These are phyloP conservation scores for Akanthomyces muscarius DNA, from an alignment of 2,329 filamentous ascomycete genomes.

Conservation along the genomic window DNA sequence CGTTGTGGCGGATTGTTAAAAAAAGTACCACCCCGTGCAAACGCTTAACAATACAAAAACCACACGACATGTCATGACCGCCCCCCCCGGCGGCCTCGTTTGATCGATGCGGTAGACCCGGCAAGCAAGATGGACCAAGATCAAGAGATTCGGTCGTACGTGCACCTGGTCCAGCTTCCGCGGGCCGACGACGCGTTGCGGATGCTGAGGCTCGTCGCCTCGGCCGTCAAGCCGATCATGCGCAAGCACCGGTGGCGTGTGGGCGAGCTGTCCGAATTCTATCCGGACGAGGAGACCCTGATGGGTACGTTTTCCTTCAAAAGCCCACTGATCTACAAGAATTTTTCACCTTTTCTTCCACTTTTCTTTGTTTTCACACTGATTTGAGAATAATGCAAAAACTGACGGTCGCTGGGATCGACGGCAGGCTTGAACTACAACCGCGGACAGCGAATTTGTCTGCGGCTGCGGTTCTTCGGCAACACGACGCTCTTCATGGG, in stretches of 20 bases:
- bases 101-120: neutral
- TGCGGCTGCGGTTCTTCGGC: slow-evolving; percentile 73
- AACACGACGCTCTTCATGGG: slow-evolving; percentile 75
- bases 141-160: slow-evolving; percentile 43
- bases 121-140: slow-evolving; percentile 40
- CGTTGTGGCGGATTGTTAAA: neutral
- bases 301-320: slow-evolving; percentile 48
- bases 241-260: slow-evolving; percentile 79
- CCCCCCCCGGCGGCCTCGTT: neutral
- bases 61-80: neutral
- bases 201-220: slow-evolving; percentile 74
- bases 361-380: too few species aligned
- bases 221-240: slow-evolving; percentile 93
- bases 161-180: slow-evolving; percentile 45
- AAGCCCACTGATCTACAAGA: neutral
- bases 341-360: neutral
- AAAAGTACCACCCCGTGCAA: neutral
- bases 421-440: slow-evolving; percentile 69
- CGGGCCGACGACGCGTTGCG: slow-evolving; percentile 49
- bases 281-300: slow-evolving; percentile 68
- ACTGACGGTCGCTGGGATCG: too few species aligned
- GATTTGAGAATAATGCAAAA: too few species aligned
- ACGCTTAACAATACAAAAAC: neutral
- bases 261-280: slow-evolving; percentile 76
- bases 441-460: slow-evolving; percentile 70